Conservation (phyloP, 2,329 filamentous ascomycete species). For the Aspergillus aculeatus region DNA sequence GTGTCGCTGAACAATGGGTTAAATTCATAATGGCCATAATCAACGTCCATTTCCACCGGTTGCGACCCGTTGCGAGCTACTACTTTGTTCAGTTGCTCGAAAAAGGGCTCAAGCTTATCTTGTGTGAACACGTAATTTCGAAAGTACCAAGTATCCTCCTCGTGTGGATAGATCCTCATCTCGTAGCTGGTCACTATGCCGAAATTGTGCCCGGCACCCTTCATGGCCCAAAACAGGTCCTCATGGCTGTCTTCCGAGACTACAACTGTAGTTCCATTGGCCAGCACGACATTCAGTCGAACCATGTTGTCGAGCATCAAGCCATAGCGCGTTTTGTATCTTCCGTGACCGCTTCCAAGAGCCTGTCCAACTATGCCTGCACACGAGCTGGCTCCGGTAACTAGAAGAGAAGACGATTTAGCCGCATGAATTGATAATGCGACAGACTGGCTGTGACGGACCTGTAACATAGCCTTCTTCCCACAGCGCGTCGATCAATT, state of each 20-base stretch:
- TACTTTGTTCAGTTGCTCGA: background rate
- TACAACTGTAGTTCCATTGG: conserved; percentile 35
- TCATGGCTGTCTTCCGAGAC: conserved; percentile 36
- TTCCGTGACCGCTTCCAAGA: conserved; percentile 44
- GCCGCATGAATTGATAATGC: too few relatives aligned
- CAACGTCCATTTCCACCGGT: too few relatives aligned
- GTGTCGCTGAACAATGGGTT: too few relatives aligned
- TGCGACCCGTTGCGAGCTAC: too few relatives aligned
- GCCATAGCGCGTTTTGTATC: conserved; percentile 45
- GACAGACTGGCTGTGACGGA: too few relatives aligned
- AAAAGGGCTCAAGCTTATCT: background rate
- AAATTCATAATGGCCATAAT: too few relatives aligned
- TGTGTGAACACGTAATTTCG: background rate
- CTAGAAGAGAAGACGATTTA: too few relatives aligned
- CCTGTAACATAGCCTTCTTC: too few relatives aligned
- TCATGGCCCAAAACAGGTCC: conserved; percentile 54
- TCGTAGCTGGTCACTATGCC: conserved; percentile 36
- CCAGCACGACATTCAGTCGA: conserved; percentile 18
- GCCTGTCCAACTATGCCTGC: too few relatives aligned
- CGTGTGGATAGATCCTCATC: background rate
- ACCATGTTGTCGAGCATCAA: conserved; percentile 21
- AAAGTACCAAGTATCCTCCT: background rate
- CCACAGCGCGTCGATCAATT: too few relatives aligned
- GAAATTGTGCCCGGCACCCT: conserved; percentile 56
- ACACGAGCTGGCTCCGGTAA: too few relatives aligned